These are phyloP conservation scores for Fusarium coicis DNA, from an alignment of 2,329 filamentous ascomycete species.

Conservation along the genomic window DNA sequence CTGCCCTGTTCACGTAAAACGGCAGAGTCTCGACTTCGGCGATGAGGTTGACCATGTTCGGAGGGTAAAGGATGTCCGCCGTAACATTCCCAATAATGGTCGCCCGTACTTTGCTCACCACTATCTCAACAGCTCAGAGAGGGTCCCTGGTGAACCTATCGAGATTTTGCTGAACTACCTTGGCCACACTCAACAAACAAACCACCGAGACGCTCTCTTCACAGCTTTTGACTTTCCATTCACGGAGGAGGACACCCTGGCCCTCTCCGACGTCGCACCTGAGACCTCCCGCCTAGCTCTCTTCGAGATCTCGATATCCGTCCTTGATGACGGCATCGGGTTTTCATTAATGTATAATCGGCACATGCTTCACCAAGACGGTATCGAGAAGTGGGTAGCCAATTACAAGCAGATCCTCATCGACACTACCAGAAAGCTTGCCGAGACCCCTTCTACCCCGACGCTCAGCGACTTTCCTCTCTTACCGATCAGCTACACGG, in stretches of 20 bases:
- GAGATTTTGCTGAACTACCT: slow-evolving; percentile 30
- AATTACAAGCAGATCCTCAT: slow-evolving; percentile 14
- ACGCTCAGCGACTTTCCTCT: slow-evolving; percentile 51
- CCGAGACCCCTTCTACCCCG: slow-evolving; percentile 22
- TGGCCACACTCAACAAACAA: slow-evolving; percentile 16
- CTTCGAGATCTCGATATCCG: slow-evolving; percentile 35
- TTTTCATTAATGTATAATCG: slow-evolving; percentile 29
- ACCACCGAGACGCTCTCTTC: not conserved
- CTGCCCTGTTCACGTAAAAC: slow-evolving; percentile 45
- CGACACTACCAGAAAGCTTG: slow-evolving; percentile 9
- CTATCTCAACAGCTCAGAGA: not conserved
- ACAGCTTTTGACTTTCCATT: not conserved
- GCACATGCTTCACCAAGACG: slow-evolving; percentile 23
- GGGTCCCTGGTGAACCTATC: not conserved
- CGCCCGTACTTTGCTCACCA: slow-evolving; percentile 27
- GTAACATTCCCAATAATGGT: slow-evolving; percentile 20
- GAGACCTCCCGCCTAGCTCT: slow-evolving; percentile 25
- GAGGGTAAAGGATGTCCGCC: slow-evolving; percentile 17
- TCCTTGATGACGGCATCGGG: not conserved
- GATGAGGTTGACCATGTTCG: slow-evolving; percentile 18
- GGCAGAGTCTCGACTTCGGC: not conserved
- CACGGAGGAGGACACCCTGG: not conserved
- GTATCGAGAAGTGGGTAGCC: slow-evolving; percentile 22
- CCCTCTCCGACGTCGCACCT: slow-evolving; percentile 14
- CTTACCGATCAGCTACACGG: slow-evolving; percentile 45